These are phyloP conservation scores for Malassezia brasiliensis DNA, from an alignment of 1,284 basidiomycete genomes.

Conservation along the genomic window DNA sequence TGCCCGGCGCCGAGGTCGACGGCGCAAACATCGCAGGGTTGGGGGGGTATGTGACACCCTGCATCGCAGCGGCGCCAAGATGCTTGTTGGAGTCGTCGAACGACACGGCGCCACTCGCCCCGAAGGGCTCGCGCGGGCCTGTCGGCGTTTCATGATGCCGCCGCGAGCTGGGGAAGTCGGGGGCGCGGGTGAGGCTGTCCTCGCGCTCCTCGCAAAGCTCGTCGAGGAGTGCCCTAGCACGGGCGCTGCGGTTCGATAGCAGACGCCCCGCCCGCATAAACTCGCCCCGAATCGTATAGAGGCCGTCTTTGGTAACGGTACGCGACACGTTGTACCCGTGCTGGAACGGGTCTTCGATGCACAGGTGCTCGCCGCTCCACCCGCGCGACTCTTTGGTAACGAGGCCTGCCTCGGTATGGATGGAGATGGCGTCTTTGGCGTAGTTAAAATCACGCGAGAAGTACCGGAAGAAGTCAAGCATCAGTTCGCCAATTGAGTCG, in stretches of 20 bases:
- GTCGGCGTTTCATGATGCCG: neutral
- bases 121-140: neutral
- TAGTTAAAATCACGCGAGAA: conserved; percentile 89
- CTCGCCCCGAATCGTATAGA: conserved; percentile 94
- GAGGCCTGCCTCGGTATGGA: conserved; percentile 65
- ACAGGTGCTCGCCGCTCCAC: conserved; percentile 67
- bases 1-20: neutral
- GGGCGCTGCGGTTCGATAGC: conserved; percentile 32
- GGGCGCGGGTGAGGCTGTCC: conserved; percentile 40
- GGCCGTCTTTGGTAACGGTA: conserved; percentile 89
- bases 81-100: neutral
- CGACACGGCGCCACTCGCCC: too few relatives aligned
- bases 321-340: conserved; percentile 86
- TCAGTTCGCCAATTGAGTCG: conserved; percentile 84
- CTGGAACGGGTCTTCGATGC: conserved; percentile 82
- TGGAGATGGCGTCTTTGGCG: conserved; percentile 79
- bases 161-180: conserved; percentile 24
- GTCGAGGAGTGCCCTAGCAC: conserved; percentile 32
- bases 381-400: conserved; percentile 83
- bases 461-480: conserved; percentile 96
- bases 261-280: conserved; percentile 85
- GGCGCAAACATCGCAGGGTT: conserved; percentile 5
- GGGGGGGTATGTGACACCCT: conserved; percentile 13
- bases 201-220: conserved; percentile 47
- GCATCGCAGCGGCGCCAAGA: conserved; percentile 6